These are phyloP conservation scores for Debaryomyces hansenii DNA, from an alignment of 805 yeast species.

Conservation along the genomic window DNA sequence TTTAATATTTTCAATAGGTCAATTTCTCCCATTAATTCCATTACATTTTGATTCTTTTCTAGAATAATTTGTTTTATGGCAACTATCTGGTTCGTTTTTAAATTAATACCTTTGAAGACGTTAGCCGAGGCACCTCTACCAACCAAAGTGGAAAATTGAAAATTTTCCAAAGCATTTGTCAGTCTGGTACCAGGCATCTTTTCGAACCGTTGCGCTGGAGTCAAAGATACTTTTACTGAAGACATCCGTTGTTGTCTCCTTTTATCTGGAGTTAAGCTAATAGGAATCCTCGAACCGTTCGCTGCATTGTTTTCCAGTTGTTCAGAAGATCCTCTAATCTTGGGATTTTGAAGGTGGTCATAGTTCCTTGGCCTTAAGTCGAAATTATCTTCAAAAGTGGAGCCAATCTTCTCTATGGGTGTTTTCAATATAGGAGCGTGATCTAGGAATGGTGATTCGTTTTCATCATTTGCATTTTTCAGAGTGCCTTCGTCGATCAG, in stretches of 20 bases:
- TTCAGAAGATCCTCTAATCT: not conserved
- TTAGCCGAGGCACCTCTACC: slow-evolving; percentile 93
- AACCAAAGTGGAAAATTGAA: slow-evolving; percentile 57
- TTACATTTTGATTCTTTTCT: slow-evolving; percentile 46
- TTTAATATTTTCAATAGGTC: slow-evolving; percentile 62
- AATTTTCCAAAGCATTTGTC: slow-evolving; percentile 46
- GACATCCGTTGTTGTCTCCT: slow-evolving; percentile 21
- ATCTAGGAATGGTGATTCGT: slow-evolving; percentile 19
- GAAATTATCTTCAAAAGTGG: not conserved
- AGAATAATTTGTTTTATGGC: slow-evolving; percentile 81
- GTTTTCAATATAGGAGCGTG: not conserved
- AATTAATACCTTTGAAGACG: slow-evolving; percentile 75
- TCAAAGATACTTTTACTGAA: slow-evolving; percentile 41
- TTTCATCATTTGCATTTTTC: slow-evolving; percentile 7
- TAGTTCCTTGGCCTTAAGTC: not conserved
- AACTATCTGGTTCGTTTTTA: slow-evolving; percentile 62
- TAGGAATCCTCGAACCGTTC: not conserved
- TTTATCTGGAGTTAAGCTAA: slow-evolving; percentile 5
- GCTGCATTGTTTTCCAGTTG: not conserved
- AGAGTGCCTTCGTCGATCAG: slow-evolving; percentile 4
- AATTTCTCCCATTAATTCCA: slow-evolving; percentile 62
- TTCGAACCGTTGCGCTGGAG: slow-evolving; percentile 55
- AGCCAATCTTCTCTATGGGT: not conserved
- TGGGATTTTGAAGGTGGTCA: not conserved
- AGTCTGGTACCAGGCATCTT: slow-evolving; percentile 39